Base-by-base conservation (phyloP, 805 yeast species). In the Candida nitratophila region DNA sequence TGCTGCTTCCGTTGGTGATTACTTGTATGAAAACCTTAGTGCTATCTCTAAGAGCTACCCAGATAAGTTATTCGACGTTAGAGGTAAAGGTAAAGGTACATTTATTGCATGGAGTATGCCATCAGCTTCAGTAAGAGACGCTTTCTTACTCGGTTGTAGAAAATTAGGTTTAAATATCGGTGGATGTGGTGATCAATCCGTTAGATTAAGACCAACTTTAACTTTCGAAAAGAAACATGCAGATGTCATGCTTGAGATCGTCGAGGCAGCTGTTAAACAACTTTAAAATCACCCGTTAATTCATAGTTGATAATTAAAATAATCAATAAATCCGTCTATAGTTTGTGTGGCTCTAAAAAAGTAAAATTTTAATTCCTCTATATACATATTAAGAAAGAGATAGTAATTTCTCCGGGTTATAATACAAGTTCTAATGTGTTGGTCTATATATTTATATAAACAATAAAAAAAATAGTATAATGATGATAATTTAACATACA, bases 151-250 rank as follows among this genome's bases (percentile, higher is more conserved):
- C 34, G 56, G 54, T 12, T 64, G 75, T 57, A 76, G 77, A 55
- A 55, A 63, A 21, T 67, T 68, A 35, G 87, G 87, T 41, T 69
- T 81, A 49, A 81, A 81, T 57, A 73, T 78, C 41, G 87, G 87
- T 45, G 87, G 85, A 20, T 81, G 86, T 61, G 81, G 84, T 45
- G 82, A 74, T 27, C 49, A 50, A 11, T 62, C 79, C 26, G 73
- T 81, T 37, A 73, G 87, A 65, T 70, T 81, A 59, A 75, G 87
- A 68, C 87, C 87, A 29, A 64, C 83, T 11, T 69, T 81, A 53
- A 73, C 79, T 22, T 81, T 81, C 57, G 82, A 75, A 50, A 66
- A 72, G 53, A 71, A 72, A 51, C 86, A 81, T 54, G 84, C 77
- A 17, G 83, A 80, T 54, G 59, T 81, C 10, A 70, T 81, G 45